Base-by-base conservation (phyloP, 2,329 filamentous ascomycete species). In the Penicillium palitans region DNA sequence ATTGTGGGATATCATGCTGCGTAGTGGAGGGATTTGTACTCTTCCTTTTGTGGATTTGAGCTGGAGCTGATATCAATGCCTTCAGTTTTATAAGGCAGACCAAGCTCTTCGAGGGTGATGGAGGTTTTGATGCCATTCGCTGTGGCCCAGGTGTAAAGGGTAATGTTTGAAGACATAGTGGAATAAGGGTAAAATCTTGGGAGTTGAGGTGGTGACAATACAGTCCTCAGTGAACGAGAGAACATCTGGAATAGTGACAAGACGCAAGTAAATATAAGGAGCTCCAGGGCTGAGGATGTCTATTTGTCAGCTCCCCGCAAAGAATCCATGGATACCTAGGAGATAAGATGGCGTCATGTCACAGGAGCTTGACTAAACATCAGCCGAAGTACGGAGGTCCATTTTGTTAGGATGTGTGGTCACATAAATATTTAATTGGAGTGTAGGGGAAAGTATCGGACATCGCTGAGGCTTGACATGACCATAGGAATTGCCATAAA, bases 21-120 rank as follows among this genome's bases (percentile, higher is more conserved):
- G 15, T 19, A 3, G 13, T n/a, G 21, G 10, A 13, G 13, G 4
- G 2, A 7, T 4, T 19, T 54, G 15, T 64, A 72, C 67, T 69
- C 63, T 61, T 79, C 71, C 57, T 80, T 81, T 59, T 80, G 78
- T 4, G 68, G 63, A 49, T 80, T 79, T 49, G 74, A 78, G 52
- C 68, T 68, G 48, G 74, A 78, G 51, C 66, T 67, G 49, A 81
- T 78, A 48, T 81, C 70, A 40, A 81, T 70, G n/a, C 72, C 44
- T 10, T 74, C 69, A 1, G 65, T 45, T 31, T 73, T 71, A 59
- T 76, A 76, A 0, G 66, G 52, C 12, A 76, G 45, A 9, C 66
- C 68, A 1, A 78, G 70, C 55, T 77, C 75, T 55, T 78, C 74
- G 1, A 77, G 62, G 2, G 71, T 70, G 42, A 77, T 76, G 21